Evolutionary conservation across 208 protist genomes (phyloP), one percentile per base, ranked within the genome.

Genomic region (Trypanosoma melophagium): DNA sequence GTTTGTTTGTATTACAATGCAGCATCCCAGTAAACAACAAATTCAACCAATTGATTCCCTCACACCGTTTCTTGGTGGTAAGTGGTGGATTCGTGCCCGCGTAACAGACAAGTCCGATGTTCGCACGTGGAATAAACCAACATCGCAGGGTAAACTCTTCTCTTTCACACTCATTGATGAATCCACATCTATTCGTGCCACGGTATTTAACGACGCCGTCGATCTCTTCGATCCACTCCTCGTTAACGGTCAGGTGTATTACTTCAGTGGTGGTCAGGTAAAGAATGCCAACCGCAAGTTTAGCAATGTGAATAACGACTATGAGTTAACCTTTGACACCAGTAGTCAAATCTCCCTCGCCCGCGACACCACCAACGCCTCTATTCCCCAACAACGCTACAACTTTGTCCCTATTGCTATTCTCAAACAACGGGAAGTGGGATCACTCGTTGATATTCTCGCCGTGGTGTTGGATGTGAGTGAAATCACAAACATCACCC

Each of bases 251-350:
- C 80, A 96, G 70, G 90, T 97, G 51, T 96, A 94, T 77, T 95
- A 92, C 82, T 94, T 97, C 74, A 89, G 84, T 54, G 86, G 90
- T n/a, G 90, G 86, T 19, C 86, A 94, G 72, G 89, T 97, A 22
- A 97, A 96, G 79, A 95, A 92, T 74, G 93, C 93, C 19, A 95
- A 96, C 68, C 84, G 86, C 14, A 80, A 81, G 50, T 97, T 95
- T 64, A 95, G 87, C 69, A 95, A 95, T 66, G 89, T 97, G 22
- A 95, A 94, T 77, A 95, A 96, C 69, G 91, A 97, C 73, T 97
- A 97, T 74, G 93, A 97, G 79, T 76, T 97, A 24, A 92, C 87
- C 10, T 94, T 97, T 67, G 91, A 97, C 71, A 77, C 76, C 50
- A 65, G 67, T 31, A 83, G 80, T 58, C 86, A 94, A 76, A 92